Evolutionary conservation across 164 flowering plant species (phyloP).

Genomic region (Cinnamomum chago): DNA sequence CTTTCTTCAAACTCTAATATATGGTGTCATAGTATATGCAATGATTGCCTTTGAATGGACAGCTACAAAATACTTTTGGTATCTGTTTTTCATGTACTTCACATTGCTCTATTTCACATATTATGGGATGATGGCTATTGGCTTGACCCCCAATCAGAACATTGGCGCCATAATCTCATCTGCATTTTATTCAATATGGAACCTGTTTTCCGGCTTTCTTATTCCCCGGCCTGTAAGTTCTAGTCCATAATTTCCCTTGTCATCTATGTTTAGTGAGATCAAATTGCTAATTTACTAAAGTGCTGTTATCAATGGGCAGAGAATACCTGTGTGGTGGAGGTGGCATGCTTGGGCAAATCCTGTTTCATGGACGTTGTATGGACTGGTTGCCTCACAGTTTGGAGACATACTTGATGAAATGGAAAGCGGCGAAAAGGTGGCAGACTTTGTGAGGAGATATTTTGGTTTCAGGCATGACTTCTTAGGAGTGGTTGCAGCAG

Average conservation of each 20-base stretch:
- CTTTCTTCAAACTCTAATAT: slow-evolving; percentile 32
- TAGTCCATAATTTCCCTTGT: not conserved
- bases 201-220: slow-evolving; percentile 26
- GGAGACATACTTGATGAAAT: not conserved
- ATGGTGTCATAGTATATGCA: slow-evolving; percentile 39
- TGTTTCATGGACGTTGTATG: slow-evolving; percentile 8
- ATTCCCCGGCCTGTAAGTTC: slow-evolving; percentile 26
- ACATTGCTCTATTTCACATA: slow-evolving; percentile 18
- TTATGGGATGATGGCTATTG: slow-evolving; percentile 23
- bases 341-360: slow-evolving; percentile 9
- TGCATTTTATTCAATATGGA: slow-evolving; percentile 21
- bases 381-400: slow-evolving; percentile 4
- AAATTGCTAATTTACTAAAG: not conserved
- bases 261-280: not conserved
- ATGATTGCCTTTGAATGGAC: slow-evolving; percentile 51
- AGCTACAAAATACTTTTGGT: slow-evolving; percentile 20
- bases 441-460: not conserved
- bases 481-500: slow-evolving; percentile 2
- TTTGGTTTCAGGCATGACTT: slow-evolving; percentile 6
- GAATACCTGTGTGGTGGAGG: slow-evolving; percentile 12
- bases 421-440: not conserved
- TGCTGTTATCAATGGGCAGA: not conserved
- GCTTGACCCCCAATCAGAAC: slow-evolving; percentile 16
- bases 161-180: slow-evolving; percentile 23
- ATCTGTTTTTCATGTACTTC: slow-evolving; percentile 20